phyloP scores from a whole-genome alignment of 176 grass and related monocot genomes.

The Pontederia paniculata region DNA sequence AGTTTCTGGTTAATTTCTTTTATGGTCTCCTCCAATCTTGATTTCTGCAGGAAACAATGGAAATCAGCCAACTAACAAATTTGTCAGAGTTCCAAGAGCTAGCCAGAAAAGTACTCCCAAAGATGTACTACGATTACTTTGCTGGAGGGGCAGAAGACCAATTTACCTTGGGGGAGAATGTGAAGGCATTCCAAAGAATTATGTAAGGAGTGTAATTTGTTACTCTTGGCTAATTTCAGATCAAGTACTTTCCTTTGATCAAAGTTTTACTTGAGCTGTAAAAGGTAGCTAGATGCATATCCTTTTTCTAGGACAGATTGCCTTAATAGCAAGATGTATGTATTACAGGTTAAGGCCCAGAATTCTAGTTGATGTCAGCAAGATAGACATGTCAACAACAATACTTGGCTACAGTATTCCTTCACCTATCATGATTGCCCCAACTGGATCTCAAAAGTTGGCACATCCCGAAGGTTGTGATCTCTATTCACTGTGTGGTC shows the following conservation, averaged over 20 bases:
- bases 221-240: neutral
- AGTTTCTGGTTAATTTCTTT: too few relatives aligned
- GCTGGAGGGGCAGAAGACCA: conserved; percentile 75
- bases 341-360: conserved; percentile 63
- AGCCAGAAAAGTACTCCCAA: conserved; percentile 59
- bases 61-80: conserved; percentile 54
- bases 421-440: conserved; percentile 70
- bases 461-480: conserved; percentile 63
- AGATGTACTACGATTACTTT: conserved; percentile 81
- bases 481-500: neutral
- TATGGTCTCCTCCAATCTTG: neutral
- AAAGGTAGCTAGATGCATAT: too few relatives aligned
- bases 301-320: too few relatives aligned
- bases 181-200: conserved; percentile 74
- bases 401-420: conserved; percentile 52
- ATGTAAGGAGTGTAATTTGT: conserved; percentile 19
- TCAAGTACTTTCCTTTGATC: neutral
- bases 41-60: conserved; percentile 38
- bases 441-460: conserved; percentile 47
- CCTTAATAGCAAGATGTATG: neutral
- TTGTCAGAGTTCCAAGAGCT: conserved; percentile 54
- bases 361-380: conserved; percentile 76
- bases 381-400: conserved; percentile 66
- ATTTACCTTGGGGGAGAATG: conserved; percentile 66
- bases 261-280: too few relatives aligned